Percentiles rank a stretch among this genome's conserved stretches.
These are phyloP conservation scores for Trebouxia sp. DNA, from an alignment of 139 green algal genomes.

Conservation along the genomic window DNA sequence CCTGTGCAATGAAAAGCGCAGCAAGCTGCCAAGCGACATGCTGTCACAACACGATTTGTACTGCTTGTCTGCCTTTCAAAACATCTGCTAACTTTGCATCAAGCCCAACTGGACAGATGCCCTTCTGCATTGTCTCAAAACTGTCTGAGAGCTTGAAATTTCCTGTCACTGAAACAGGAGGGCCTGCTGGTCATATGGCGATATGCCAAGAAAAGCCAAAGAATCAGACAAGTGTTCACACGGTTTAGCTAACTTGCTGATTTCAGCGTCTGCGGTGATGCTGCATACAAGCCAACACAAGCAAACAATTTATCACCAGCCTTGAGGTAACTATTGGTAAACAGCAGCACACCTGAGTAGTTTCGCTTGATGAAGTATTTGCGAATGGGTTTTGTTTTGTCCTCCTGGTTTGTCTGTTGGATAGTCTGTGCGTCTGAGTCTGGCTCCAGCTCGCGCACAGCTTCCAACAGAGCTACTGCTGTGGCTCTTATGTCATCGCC, in stretches of 20 bases:
- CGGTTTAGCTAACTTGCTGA: background rate
- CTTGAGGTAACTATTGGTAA: background rate
- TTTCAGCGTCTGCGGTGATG: background rate
- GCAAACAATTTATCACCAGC: background rate
- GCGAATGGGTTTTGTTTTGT: background rate
- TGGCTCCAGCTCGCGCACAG: background rate
- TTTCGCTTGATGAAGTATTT: constrained; percentile 24
- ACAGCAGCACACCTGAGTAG: background rate
- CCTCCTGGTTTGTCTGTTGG: background rate
- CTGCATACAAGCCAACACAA: background rate
- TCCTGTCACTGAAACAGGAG: too few species aligned
- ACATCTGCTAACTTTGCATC: too few species aligned
- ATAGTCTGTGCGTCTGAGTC: background rate
- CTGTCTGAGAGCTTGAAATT: too few species aligned
- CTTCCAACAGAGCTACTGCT: background rate
- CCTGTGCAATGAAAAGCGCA: background rate
- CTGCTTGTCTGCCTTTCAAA: too few species aligned
- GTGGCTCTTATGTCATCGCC: background rate
- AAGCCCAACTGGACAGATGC: too few species aligned
- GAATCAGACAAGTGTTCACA: too few species aligned
- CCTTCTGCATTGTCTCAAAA: too few species aligned
- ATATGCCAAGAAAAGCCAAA: too few species aligned
- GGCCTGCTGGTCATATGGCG: too few species aligned
- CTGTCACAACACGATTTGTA: background rate
- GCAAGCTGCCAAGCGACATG: background rate